Evolutionary conservation across 805 yeast species (phyloP), one percentile per base, ranked within the genome.

Genomic region (Debaryomyces prosopidis): DNA sequence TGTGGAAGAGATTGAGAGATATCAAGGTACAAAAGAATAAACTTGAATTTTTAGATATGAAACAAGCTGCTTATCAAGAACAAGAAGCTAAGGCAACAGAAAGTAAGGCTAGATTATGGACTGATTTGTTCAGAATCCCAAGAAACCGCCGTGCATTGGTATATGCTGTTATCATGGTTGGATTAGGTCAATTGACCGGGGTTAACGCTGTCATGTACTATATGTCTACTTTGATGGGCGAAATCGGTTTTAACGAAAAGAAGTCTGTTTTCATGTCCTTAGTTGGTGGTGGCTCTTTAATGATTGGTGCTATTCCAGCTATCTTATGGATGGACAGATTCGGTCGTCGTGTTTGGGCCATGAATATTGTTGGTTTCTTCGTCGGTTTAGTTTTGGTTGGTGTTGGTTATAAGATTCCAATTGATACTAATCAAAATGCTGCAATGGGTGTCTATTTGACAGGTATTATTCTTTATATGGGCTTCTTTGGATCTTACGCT

Each of bases 221-320:
- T 62, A 74, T 82, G 79, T 75, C 85, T 39, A 77, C 77, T 3
- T 65, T 82, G 57, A 76, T 82, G 81, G 58, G 54, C 2, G 65
- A 69, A 28, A 79, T 82, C 55, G 86, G 86, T 6, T 82, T 83
- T 63, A 49, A 60, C 46, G 62, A 63, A 16, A 77, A 77, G 55
- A 62, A 74, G 42, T 66, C 84, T 18, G 85, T 82, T 7, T 79
- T 81, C 55, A 81, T 82, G 87, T 81, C 87, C 7, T 72, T 81
- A 57, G 87, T 82, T 17, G 86, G 86, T 42, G 87, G 87, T 55
- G 87, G 84, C 31, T 69, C 86, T 1, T 63, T 82, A 36, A 60
- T 82, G 51, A 38, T 83, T 9, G 88, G 87, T 56, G 78, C 87
- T 8, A 81, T 83, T 53, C 87, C 87, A 18, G 87, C 86, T 11